Evolutionary conservation across 2,329 filamentous ascomycete species (phyloP).

Genomic region (Clarireedia monteithiana): DNA sequence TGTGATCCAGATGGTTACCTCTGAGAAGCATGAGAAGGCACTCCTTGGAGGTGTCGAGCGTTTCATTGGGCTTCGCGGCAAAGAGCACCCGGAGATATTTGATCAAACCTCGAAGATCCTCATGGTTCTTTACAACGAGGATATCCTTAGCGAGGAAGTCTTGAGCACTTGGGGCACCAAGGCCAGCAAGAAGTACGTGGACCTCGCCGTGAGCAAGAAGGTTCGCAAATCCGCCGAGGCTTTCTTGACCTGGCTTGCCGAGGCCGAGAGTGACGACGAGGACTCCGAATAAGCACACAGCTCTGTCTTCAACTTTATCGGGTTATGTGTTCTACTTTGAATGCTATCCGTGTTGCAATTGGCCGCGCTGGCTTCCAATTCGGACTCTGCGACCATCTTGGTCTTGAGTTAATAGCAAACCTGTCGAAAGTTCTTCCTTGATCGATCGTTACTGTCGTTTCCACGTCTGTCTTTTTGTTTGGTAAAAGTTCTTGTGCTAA

Average conservation of each 20-base stretch:
- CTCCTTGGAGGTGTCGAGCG: constrained; percentile 93
- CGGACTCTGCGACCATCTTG: no score
- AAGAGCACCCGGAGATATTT: constrained; percentile 73
- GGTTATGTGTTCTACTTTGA: not conserved
- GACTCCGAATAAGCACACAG: constrained; percentile 43
- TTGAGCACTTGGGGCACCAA: constrained; percentile 87
- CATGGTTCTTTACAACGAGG: constrained; percentile 82
- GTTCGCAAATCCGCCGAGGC: constrained; percentile 90
- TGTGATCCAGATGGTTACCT: constrained; percentile 60
- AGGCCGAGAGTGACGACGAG: constrained; percentile 69
- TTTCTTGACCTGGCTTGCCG: constrained; percentile 90
- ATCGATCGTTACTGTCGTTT: not conserved
- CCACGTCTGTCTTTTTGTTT: not conserved
- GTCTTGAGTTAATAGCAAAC: no score
- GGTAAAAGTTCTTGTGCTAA: not conserved
- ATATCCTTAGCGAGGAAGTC: constrained; percentile 81
- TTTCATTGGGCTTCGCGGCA: constrained; percentile 64
- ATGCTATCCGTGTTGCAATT: not conserved
- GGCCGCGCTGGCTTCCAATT: no score
- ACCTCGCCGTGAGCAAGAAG: constrained; percentile 82
- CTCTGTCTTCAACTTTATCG: not conserved
- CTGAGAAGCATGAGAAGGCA: constrained; percentile 91
- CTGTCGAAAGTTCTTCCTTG: not conserved
- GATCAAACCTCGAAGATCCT: constrained; percentile 77
- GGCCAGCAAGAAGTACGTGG: constrained; percentile 98